Evolutionary conservation across 345 rosid species (phyloP), one percentile per base, ranked within the genome.

Genomic region (Salix purpurea): DNA sequence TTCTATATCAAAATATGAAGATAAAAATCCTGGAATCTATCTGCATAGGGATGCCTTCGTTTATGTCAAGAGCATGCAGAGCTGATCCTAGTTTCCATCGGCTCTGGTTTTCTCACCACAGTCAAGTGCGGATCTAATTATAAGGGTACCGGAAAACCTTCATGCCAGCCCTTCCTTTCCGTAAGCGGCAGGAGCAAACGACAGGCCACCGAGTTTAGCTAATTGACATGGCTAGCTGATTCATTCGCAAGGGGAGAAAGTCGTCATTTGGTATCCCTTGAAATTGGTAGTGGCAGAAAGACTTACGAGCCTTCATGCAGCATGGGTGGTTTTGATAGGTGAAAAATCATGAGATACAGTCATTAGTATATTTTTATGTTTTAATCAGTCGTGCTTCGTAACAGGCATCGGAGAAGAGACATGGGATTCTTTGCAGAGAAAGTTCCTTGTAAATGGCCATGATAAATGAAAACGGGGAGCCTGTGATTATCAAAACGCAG

Each of bases 261-360:
- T 11, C 68, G 39, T 7, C n/a, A 30, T 30, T 30, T 30, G 92
- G 6, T 83, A 83, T 76, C 92, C 90, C 0, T 32, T 75, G 13
- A 81, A 68, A 68, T 70, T 64, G n/a, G 73, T 81, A 10, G 74
- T 85, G 37, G 81, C 73, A 2, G 86, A 85, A 78, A 83, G 80
- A 68, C 83, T 85, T 70, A 65, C 83, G 15, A 84, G 77, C 78
- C 87, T 85, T 65, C 83, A 82, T 6, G 84, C 89, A 1, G 76
- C 87, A 61, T 85, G 92, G 87, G 92, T 86, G 3, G 82, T 5
- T 85, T 87, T 23, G 89, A 87, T 46, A 77, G 86, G 92, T 85
- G 64, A 64, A 23, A 18, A 24, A 11, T 64, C 14, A 28, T 18
- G 36, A 39, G 5, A 7, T 5, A 12, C 21, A 15, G 32, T 18